phyloP scores from a whole-genome alignment of 768 basidiomycete genomes.

The Tricholoma sp. region DNA sequence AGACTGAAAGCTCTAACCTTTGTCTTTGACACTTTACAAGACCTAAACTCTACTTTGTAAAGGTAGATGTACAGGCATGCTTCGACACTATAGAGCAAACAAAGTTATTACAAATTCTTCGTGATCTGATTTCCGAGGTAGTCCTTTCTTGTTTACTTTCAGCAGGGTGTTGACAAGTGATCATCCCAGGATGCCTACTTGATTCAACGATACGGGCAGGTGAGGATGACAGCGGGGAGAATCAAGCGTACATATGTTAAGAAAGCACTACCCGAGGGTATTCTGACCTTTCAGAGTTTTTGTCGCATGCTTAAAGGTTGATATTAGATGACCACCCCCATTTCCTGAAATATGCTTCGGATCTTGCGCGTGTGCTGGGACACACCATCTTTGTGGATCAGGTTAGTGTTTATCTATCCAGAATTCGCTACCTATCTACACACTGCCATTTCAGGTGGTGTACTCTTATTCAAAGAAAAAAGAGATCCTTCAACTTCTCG shows the following conservation, averaged over 20 bases:
- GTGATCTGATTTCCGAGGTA: slow-evolving; percentile 70
- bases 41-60: slow-evolving; percentile 90
- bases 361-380: slow-evolving; percentile 61
- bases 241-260: slow-evolving; percentile 51
- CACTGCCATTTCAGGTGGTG: slow-evolving; percentile 25
- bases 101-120: slow-evolving; percentile 75
- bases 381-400: slow-evolving; percentile 86
- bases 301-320: neutral
- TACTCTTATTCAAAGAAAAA: slow-evolving; percentile 50
- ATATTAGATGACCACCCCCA: slow-evolving; percentile 66
- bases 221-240: slow-evolving; percentile 52
- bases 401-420: slow-evolving; percentile 29
- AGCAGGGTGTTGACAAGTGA: neutral
- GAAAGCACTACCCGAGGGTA: slow-evolving; percentile 68
- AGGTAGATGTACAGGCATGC: slow-evolving; percentile 92
- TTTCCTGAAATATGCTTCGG: slow-evolving; percentile 65
- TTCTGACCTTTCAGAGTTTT: neutral
- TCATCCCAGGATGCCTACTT: slow-evolving; percentile 61
- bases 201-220: slow-evolving; percentile 64
- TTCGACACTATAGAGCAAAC: slow-evolving; percentile 95
- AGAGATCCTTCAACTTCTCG: slow-evolving; percentile 67
- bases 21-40: slow-evolving; percentile 31
- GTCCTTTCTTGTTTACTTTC: neutral
- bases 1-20: neutral
- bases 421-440: neutral